These are phyloP conservation scores for Aaosphaeria pasadenensis DNA, from an alignment of 2,329 filamentous ascomycete genomes.

Conservation along the genomic window DNA sequence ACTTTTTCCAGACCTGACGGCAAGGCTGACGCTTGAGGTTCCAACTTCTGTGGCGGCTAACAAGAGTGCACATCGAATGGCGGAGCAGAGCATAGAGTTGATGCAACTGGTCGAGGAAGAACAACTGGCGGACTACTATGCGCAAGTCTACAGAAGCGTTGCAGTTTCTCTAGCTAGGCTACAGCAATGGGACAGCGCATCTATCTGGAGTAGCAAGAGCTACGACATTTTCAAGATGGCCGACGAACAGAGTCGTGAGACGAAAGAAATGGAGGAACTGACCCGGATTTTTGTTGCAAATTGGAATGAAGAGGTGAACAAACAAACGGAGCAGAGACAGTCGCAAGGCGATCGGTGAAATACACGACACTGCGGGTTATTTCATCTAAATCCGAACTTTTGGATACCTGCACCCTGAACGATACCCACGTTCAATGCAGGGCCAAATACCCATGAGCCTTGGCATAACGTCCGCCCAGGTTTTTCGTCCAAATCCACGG, in stretches of 20 bases:
- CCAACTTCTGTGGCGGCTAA: conserved; percentile 17
- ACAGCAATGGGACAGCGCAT: conserved; percentile 27
- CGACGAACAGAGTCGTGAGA: conserved; percentile 21
- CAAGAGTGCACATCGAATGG: conserved; percentile 22
- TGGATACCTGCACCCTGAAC: not conserved
- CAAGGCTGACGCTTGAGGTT: conserved; percentile 18
- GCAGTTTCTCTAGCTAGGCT: conserved; percentile 28
- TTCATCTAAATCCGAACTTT: not conserved
- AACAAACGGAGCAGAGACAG: conserved; percentile 1
- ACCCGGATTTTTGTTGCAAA: conserved; percentile 25
- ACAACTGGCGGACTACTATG: conserved; percentile 33
- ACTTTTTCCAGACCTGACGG: conserved; percentile 23
- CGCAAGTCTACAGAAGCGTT: conserved; percentile 28
- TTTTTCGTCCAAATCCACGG: too few relatives aligned
- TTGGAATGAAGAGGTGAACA: conserved; percentile 25
- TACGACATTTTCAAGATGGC: conserved; percentile 27
- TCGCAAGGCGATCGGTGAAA: too few relatives aligned
- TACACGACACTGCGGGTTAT: too few relatives aligned
- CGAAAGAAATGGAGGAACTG: conserved; percentile 27
- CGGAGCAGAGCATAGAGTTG: conserved; percentile 24
- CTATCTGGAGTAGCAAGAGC: conserved; percentile 28
- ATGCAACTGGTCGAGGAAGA: conserved; percentile 31
- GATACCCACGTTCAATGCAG: not conserved
- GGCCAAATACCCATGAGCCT: too few relatives aligned
- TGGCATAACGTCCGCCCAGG: too few relatives aligned